phyloP scores from a whole-genome alignment of 2,329 filamentous ascomycete genomes.

The Podosphaera xanthii region DNA sequence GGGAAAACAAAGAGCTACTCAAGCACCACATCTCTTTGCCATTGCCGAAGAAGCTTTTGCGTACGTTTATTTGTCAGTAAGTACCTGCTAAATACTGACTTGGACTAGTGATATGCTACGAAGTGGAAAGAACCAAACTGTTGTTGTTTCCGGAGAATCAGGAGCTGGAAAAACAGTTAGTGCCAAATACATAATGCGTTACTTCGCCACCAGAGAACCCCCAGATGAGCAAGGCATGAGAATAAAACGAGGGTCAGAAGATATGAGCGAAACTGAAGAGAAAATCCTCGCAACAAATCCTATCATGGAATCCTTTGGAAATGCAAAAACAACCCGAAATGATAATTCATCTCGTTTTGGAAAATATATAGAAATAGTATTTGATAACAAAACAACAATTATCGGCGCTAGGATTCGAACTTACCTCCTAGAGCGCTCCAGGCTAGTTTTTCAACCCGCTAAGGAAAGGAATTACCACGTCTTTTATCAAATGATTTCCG shows the following conservation, averaged over 20 bases:
- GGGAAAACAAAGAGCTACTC: conserved; percentile 84
- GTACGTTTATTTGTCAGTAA: conserved; percentile 28
- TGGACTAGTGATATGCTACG: conserved; percentile 70
- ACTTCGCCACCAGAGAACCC: conserved; percentile 92
- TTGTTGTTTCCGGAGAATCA: conserved; percentile 97
- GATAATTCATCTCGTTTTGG: conserved; percentile 98
- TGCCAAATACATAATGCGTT: conserved; percentile 99
- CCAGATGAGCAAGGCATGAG: conserved; percentile 67
- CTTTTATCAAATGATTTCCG: conserved; percentile 91
- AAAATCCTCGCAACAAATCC: conserved; percentile 96
- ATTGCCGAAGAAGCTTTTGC: conserved; percentile 98
- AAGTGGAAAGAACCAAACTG: conserved; percentile 87
- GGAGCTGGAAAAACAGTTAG: conserved; percentile 98
- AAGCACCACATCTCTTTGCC: conserved; percentile 92
- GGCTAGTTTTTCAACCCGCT: conserved; percentile 87
- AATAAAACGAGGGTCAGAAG: conserved; percentile 44
- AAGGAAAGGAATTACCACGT: conserved; percentile 99
- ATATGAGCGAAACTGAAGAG: conserved; percentile 96
- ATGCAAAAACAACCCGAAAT: conserved; percentile 98
- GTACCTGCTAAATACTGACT: conserved; percentile 18
- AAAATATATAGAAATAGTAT: conserved; percentile 99
- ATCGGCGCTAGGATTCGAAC: conserved; percentile 95
- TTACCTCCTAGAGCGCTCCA: conserved; percentile 82
- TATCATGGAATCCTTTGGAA: conserved; percentile 99
- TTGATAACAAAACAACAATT: conserved; percentile 83